These are phyloP conservation scores for Aspergillus puulaauensis DNA, from an alignment of 2,329 filamentous ascomycete species.

Conservation along the genomic window DNA sequence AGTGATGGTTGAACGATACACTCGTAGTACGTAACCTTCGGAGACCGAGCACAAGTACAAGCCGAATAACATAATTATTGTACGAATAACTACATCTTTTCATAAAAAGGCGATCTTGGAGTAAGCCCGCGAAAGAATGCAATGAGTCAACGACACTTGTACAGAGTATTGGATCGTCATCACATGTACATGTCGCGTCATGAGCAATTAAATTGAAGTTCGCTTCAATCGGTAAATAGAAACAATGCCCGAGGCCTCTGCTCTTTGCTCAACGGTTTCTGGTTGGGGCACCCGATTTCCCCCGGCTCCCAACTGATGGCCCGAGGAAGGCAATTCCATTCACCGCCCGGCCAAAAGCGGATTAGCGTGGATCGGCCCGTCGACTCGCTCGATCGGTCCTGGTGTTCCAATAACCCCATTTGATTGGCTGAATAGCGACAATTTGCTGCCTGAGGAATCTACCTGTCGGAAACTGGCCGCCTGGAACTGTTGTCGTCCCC, in stretches of 20 bases:
- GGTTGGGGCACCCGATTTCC: slow-evolving; percentile 22
- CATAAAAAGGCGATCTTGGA: no score
- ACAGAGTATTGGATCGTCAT: no score
- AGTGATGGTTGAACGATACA: no score
- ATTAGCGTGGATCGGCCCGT: slow-evolving; percentile 6
- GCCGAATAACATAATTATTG: no score
- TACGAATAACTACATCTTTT: no score
- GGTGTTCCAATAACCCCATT: not conserved
- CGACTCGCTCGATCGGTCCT: not conserved
- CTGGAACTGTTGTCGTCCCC: not conserved
- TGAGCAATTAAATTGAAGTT: not conserved
- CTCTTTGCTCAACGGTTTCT: slow-evolving; percentile 12
- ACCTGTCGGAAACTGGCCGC: no score
- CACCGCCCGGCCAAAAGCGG: slow-evolving; percentile 9
- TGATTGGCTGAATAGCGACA: not conserved
- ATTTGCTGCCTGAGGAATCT: no score
- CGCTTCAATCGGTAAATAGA: not conserved
- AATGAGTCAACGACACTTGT: no score
- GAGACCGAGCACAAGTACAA: no score
- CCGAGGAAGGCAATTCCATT: slow-evolving; percentile 9
- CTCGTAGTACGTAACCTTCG: no score
- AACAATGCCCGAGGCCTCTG: not conserved
- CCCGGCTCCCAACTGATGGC: slow-evolving; percentile 22
- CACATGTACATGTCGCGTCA: no score
- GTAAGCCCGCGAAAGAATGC: no score